Base-by-base conservation (phyloP, 306 rosid genomes). In the Cicer judaicum region DNA sequence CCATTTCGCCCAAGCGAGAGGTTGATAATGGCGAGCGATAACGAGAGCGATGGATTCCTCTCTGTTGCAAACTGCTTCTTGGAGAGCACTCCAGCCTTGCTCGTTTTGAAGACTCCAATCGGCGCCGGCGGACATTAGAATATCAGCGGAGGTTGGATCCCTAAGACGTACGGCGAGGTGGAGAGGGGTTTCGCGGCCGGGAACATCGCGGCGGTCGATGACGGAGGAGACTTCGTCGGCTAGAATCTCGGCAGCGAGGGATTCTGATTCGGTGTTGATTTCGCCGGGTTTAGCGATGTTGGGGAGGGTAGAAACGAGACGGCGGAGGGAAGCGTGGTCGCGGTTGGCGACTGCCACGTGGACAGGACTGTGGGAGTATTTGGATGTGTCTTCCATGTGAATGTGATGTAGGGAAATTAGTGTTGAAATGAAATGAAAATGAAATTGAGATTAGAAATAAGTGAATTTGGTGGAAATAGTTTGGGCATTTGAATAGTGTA, bases 1-100 rank as follows among this genome's bases (percentile, higher is more conserved):
- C 99, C 99, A 92, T 85, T 94, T 94, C 34, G 99, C 96, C 99
- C 99, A 94, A 49, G 99, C 97, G 10, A 94, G 90, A 36, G 97
- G 96, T 47, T 94, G 97, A 72, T 92, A 94, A 71, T 94, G 93
- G 36, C 97, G 82, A 2, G 96, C 97, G 70, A 94, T 94, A 19
- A 87, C 87, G 87, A 92, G 72, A 10, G 97, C 99, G 54, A 92
- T 92, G 1, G 91, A 80, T 79, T 94, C 99, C 78, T 94, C 97
- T 83, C 97, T 86, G 1, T 85, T 89, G 80, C 97, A 94, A 8
- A 94, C 99, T 0, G 99, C 99, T 79, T 94, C 99, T 75, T 92
- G 99, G 47, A 94, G 92, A 68, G 99, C 97, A 78, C 97, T 92
- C 99, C 99, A 94, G 40, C 99, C 99, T 40, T 94, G 72, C 73